These are phyloP conservation scores for Aspergillus hancockii DNA, from an alignment of 495 filamentous ascomycete genomes.

Conservation along the genomic window DNA sequence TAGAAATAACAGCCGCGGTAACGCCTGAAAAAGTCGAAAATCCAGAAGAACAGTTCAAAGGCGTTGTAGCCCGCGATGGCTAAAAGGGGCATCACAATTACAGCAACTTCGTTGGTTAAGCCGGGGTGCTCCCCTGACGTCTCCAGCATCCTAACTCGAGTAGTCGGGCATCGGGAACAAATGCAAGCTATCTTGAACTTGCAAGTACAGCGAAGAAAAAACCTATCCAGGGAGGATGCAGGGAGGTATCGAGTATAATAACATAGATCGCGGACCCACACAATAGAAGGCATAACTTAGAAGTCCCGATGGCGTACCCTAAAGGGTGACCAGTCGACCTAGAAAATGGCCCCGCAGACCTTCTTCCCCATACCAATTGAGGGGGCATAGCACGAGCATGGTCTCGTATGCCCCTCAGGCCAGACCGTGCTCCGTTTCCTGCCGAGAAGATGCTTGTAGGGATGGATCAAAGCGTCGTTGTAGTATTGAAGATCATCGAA, in stretches of 20 bases:
- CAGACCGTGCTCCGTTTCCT: not conserved
- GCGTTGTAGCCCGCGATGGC: constrained; percentile 37
- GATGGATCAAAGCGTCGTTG: no score
- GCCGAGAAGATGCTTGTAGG: not conserved
- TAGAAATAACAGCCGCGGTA: constrained; percentile 46
- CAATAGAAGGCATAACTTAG: not conserved
- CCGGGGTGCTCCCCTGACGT: constrained; percentile 12
- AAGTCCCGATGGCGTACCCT: not conserved
- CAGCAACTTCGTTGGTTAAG: constrained; percentile 7
- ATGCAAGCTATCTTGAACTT: not conserved
- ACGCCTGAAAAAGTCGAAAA: constrained; percentile 43
- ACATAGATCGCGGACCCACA: not conserved
- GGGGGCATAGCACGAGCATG: not conserved
- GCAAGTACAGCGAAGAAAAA: not conserved
- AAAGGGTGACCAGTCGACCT: not conserved
- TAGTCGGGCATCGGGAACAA: not conserved
- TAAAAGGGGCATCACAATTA: constrained; percentile 36
- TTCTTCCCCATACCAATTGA: not conserved
- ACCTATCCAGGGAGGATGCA: not conserved
- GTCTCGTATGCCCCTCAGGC: not conserved
- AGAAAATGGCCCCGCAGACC: not conserved
- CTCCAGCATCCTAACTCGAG: constrained; percentile 17
- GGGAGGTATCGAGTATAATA: not conserved
- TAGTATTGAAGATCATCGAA: no score
- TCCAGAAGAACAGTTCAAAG: constrained; percentile 39